Conservation (phyloP, 2,329 filamentous ascomycete species). For the Pseudovirgaria hyperparasitica region DNA sequence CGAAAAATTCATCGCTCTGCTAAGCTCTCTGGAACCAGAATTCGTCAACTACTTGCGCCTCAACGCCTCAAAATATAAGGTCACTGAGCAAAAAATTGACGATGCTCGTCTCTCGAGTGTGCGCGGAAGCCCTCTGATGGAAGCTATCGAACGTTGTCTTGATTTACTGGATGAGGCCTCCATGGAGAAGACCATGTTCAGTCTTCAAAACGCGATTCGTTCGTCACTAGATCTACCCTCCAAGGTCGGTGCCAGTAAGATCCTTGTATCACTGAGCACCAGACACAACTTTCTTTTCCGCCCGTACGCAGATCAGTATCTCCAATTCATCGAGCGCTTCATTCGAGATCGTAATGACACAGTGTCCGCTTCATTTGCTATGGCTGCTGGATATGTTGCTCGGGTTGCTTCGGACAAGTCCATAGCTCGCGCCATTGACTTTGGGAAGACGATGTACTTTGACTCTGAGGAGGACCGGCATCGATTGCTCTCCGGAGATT, state of each 20-base stretch:
- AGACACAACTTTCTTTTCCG: conserved; percentile 63
- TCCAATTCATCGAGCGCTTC: conserved; percentile 67
- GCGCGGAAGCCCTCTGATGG: conserved; percentile 76
- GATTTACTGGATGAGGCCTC: conserved; percentile 67
- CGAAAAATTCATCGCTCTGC: conserved; percentile 63
- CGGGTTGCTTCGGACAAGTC: conserved; percentile 48
- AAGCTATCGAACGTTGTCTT: conserved; percentile 80
- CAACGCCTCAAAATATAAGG: conserved; percentile 69
- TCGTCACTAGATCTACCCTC: conserved; percentile 81
- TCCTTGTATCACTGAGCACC: conserved; percentile 74
- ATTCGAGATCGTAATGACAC: conserved; percentile 88
- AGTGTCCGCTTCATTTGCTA: conserved; percentile 79
- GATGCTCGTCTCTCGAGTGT: conserved; percentile 72
- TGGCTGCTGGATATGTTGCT: conserved; percentile 73
- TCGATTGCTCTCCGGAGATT: conserved; percentile 66
- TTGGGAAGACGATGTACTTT: conserved; percentile 62
- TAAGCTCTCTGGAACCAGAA: conserved; percentile 82
- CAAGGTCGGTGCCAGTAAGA: conserved; percentile 79
- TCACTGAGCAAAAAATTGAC: conserved; percentile 82
- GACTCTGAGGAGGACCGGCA: conserved; percentile 63
- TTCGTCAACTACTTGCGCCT: conserved; percentile 87
- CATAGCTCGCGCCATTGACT: conserved; percentile 40
- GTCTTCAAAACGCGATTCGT: conserved; percentile 68
- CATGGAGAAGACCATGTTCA: conserved; percentile 62
- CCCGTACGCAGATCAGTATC: conserved; percentile 61